Base-by-base conservation (phyloP, 164 flowering plant species). In the Dillenia turbinata region DNA sequence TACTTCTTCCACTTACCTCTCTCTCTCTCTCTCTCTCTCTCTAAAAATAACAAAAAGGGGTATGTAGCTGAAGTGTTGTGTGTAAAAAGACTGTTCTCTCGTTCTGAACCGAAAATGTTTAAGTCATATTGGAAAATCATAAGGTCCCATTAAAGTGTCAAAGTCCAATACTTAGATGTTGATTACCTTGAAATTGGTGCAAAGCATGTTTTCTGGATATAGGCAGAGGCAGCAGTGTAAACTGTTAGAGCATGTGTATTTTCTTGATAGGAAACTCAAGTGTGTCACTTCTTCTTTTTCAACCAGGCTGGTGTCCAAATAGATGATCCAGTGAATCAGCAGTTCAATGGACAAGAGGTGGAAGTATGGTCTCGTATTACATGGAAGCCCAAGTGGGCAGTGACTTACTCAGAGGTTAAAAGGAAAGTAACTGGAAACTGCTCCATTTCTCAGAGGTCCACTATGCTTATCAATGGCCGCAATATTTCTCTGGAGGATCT, bases 311-410 rank as follows among this genome's bases (percentile, higher is more conserved):
- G 96, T 70, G 86, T 75, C 54, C 58, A 85, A 66, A 64, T 94
- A 46, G 88, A 73, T 45, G 90, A 89, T 73, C 97, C 99, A 2
- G 73, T 78, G 16, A 12, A 62, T 6, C 61, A 81, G 52, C 85
- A 78, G n/a, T 82, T 87, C 77, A 94, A 91, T 56, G 96, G 91
- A 44, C 99, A 94, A 73, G 95, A 89, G 73, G 92, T 91, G 50
- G 96, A 94, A 69, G 93, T 91, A 54, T 94, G 99, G 99, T 92
- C 99, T 56, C 89, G 87, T 8, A 71, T 91, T 60, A 67, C 70
- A 56, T 94, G 99, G 99, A 81, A 78, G 54, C 96, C 97, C 13
- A 84, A 83, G 71, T 94, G 99, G 99, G 99, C 80, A 19, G 33
- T 81, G 62, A 81, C 84, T 46, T 94, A 80, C 68, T 50, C 87